Evolutionary conservation across 257 asterid genomes (phyloP), one percentile per base, ranked within the genome.

Genomic region (Salvia hispanica): DNA sequence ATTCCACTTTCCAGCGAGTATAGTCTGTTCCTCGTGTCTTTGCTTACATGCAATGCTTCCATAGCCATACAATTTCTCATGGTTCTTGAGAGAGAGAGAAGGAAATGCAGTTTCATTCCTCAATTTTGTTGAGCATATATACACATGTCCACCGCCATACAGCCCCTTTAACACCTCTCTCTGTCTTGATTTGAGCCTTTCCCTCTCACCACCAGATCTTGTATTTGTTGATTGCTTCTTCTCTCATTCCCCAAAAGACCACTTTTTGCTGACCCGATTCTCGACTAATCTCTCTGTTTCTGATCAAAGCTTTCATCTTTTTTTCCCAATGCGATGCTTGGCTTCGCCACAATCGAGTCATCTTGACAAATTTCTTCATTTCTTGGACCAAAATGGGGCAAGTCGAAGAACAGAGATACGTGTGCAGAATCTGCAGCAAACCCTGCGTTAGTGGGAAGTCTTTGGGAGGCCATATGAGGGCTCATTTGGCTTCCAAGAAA

Each of bases 391-490:
- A 2, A 60, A 82, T 78, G 91, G 88, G 67, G 28, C 79, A 83
- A 72, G 74, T 28, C 46, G 78, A 76, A 78, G 86, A 64, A 52
- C 86, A 78, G 73, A 73, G 74, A 50, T 78, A 72, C 59, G 33
- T 72, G 2, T 94, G 99, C 95, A 91, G 77, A 79, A 84, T 82
- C 45, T 91, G 99, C 77, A 74, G 67, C 82, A 85, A 85, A 70
- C 50, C 53, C 53, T 94, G 94, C 82, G 76, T 57, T 0, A 94
- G 80, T 69, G 97, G 96, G 57, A 88, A 79, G 79, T 88, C 99
- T 36, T 67, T 94, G 80, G 97, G 99, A 10, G 97, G 99, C 21
- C 99, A 94, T 79, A 86, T 88, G 99, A 81, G 96, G 84, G 50
- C 79, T 61, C 99, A 94, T 75, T 67, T 86, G 16, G 78, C 97